These are phyloP conservation scores for Eutrema yunnanense DNA, from an alignment of 345 rosid genomes.

Conservation along the genomic window DNA sequence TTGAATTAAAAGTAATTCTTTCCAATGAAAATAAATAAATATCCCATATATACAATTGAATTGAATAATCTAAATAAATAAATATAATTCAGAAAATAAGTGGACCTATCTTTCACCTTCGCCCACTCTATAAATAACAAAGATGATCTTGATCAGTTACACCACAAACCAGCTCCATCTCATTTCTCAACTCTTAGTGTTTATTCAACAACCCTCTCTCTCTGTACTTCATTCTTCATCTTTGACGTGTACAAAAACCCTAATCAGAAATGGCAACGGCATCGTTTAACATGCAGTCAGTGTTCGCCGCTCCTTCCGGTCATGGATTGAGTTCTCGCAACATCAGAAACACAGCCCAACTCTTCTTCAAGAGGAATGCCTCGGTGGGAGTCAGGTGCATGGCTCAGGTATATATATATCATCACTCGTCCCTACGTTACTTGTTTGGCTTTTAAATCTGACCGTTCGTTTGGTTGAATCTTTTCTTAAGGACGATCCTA, in stretches of 20 bases:
- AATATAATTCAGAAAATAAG: not conserved
- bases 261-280: constrained; percentile 34
- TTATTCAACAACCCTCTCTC: not conserved
- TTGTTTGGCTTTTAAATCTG: not conserved
- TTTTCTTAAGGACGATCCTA: constrained; percentile 13
- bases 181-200: not conserved
- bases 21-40: not conserved
- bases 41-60: not conserved
- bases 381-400: constrained; percentile 33
- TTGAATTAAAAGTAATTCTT: no score
- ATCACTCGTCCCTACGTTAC: not conserved
- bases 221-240: not conserved
- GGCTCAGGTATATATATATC: constrained; percentile 31
- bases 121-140: constrained; percentile 12
- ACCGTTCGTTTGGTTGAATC: not conserved
- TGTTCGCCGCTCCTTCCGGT: constrained; percentile 30
- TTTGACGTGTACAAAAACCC: not conserved
- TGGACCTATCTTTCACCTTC: constrained; percentile 13
- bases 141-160: not conserved
- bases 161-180: constrained; percentile 3
- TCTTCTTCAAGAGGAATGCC: constrained; percentile 24
- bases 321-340: constrained; percentile 1
- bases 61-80: not conserved
- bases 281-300: constrained; percentile 34
- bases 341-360: constrained; percentile 19